A percentile compares a stretch with the other conserved stretches of the same genome.
These are phyloP conservation scores for Erysimum cheiranthoides DNA, from an alignment of 345 rosid species.

Conservation along the genomic window DNA sequence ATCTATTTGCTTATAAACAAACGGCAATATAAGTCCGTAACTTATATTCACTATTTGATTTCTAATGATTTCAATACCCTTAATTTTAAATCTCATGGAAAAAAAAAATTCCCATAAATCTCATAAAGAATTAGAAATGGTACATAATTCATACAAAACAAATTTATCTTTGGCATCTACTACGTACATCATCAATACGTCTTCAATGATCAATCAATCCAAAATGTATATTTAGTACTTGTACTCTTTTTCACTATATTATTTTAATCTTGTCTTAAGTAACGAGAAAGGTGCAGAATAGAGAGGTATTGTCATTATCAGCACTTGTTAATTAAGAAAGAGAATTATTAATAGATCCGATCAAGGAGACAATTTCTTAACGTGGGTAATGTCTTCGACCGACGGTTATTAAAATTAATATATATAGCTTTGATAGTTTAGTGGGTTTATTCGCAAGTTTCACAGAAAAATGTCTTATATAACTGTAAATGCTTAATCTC, in stretches of 20 bases:
- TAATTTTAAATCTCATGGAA: too few relatives aligned
- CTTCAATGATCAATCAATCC: neutral
- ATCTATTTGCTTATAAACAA: conserved; percentile 11
- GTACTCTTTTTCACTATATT: neutral
- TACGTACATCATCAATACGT: neutral
- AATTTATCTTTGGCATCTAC: conserved; percentile 8
- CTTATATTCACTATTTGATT: neutral
- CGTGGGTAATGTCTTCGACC: conserved; percentile 31
- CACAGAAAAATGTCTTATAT: conserved; percentile 10
- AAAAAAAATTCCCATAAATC: too few relatives aligned
- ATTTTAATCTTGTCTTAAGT: neutral
- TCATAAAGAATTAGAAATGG: neutral
- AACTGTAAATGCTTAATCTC: conserved; percentile 19
- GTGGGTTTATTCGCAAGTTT: conserved; percentile 6
- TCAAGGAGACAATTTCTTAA: conserved; percentile 35
- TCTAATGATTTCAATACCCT: neutral
- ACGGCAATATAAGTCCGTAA: too few relatives aligned
- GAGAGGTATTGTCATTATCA: neutral
- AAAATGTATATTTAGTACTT: neutral
- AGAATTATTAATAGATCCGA: conserved; percentile 26
- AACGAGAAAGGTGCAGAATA: conserved; percentile 2
- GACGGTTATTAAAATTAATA: neutral
- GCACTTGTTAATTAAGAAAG: neutral
- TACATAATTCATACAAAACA: too few relatives aligned
- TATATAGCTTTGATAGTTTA: neutral